Base-by-base conservation (phyloP, 225 moss, liverwort and hornwort genomes). In the Sphagnum tenellum region DNA sequence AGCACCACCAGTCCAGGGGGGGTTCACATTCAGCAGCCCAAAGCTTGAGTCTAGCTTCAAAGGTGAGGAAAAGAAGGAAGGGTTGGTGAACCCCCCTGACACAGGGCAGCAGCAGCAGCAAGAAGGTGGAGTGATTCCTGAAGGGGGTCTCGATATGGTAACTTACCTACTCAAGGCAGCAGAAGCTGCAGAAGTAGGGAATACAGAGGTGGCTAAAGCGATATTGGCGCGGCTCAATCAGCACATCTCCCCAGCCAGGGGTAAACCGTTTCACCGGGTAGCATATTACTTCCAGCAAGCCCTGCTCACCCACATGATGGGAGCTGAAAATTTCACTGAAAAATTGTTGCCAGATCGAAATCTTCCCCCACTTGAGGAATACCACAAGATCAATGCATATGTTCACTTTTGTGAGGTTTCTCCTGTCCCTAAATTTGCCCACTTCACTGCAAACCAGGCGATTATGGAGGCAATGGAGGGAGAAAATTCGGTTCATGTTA, bases 181-280 rank as follows among this genome's bases (percentile, higher is more conserved):
- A 2, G 74, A 71, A 61, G 81, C 74, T 76, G 85, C 82, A 47
- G 85, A 82, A 68, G 62, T 74, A 67, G 82, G 79, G 56, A 70
- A 86, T 51, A 64, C 47, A 72, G 85, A 79, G 76, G 66, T 73
- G 72, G 82, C 85, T 59, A 76, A 75, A 79, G 77, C 56, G 79
- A 82, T 86, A 77, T 82, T 86, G 82, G 85, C 78, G 82, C 82
- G 79, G 79, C 85, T 86, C 82, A 86, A 82, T 70, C 82, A 70
- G 79, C 79, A 76, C 72, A 79, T 86, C 76, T 86, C 74, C 62
- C 74, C 71, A 3, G 74, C 12, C 0, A 72, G 74, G 67, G 79
- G 71, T 67, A 74, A 82, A 64, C 79, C 85, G n/a, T 76, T 86
- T 9, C 68, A 86, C 63, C 79, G 85, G 47, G 85, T 86, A 64